phyloP scores from a whole-genome alignment of 2,329 filamentous ascomycete species.

The Geoglossum cookeanum region DNA sequence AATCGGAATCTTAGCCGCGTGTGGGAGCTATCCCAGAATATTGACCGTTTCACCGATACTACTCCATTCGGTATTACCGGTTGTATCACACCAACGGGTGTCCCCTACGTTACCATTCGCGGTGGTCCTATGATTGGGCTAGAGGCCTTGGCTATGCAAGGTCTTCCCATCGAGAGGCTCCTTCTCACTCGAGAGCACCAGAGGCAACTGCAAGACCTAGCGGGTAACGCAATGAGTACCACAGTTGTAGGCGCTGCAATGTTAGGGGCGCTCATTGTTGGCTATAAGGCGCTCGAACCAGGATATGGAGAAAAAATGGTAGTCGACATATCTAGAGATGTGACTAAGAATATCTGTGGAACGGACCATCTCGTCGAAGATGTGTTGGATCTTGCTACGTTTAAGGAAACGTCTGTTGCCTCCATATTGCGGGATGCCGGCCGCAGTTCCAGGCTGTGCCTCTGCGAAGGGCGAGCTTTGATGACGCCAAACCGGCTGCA shows the following conservation, averaged over 20 bases:
- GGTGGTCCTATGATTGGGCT: constrained; percentile 41
- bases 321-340: constrained; percentile 12
- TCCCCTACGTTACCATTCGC: constrained; percentile 39
- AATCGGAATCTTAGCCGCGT: constrained; percentile 18
- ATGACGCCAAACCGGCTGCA: constrained; percentile 23
- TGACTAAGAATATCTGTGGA: neutral
- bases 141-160: constrained; percentile 47
- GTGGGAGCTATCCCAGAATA: constrained; percentile 53
- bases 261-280: constrained; percentile 35
- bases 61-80: constrained; percentile 36
- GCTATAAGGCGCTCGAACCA: constrained; percentile 7
- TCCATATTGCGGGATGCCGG: neutral
- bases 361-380: neutral
- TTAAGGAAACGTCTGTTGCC: neutral
- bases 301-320: neutral
- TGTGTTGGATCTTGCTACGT: neutral
- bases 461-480: constrained; percentile 32
- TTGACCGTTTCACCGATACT: constrained; percentile 37
- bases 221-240: constrained; percentile 63
- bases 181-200: constrained; percentile 44
- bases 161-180: constrained; percentile 43
- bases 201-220: constrained; percentile 45
- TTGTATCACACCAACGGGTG: constrained; percentile 49
- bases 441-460: constrained; percentile 26
- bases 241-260: constrained; percentile 50